Conservation (phyloP, 805 yeast species). For the Saccharomycopsis oosterbeekiorum region DNA sequence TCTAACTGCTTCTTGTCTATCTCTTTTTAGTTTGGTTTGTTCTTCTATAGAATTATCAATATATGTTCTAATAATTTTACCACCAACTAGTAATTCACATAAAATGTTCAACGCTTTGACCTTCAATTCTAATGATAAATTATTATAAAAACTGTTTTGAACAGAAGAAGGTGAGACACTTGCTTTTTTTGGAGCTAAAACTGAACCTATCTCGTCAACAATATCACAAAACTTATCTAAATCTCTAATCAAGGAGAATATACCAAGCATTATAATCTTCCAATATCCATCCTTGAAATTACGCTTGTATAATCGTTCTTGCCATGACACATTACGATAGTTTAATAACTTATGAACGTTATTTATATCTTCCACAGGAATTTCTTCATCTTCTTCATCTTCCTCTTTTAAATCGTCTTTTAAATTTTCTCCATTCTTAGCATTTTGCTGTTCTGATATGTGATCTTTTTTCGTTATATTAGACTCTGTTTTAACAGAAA, state of each 20-base stretch:
- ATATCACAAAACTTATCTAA: constrained; percentile 43
- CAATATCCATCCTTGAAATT: constrained; percentile 78
- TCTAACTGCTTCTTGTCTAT: constrained; percentile 52
- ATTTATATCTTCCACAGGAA: constrained; percentile 17
- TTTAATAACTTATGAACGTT: constrained; percentile 33
- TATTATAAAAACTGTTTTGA: constrained; percentile 42
- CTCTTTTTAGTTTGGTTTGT: constrained; percentile 51
- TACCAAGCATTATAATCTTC: constrained; percentile 69
- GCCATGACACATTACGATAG: constrained; percentile 61
- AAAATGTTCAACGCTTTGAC: constrained; percentile 51
- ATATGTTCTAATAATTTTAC: constrained; percentile 47
- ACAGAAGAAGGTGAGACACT: constrained; percentile 42
- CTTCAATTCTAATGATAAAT: constrained; percentile 43
- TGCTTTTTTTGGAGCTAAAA: constrained; percentile 47
- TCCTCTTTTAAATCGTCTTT: constrained; percentile 16
- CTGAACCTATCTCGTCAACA: constrained; percentile 40
- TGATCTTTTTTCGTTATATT: not conserved
- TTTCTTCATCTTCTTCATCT: constrained; percentile 21
- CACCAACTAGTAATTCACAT: constrained; percentile 49
- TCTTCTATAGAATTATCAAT: constrained; percentile 64
- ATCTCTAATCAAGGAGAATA: constrained; percentile 51
- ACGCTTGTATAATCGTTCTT: constrained; percentile 63
- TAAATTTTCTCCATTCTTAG: constrained; percentile 20
- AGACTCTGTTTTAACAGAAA: constrained; percentile 6
- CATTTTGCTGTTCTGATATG: too few relatives aligned